phyloP scores from a whole-genome alignment of 768 basidiomycete species.

The Termitomyces sp. region DNA sequence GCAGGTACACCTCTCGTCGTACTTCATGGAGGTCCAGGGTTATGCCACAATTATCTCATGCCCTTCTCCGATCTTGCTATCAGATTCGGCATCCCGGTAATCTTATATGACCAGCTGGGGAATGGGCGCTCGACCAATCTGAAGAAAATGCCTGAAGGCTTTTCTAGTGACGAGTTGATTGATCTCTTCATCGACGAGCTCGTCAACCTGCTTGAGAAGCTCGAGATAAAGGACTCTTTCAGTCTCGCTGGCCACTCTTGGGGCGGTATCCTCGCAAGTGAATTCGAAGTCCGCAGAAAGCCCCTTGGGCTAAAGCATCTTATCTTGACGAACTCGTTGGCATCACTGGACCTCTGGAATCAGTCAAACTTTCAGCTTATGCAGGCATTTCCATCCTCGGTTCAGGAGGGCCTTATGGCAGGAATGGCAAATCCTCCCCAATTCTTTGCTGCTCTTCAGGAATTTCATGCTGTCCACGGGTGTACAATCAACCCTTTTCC shows the following conservation, averaged over 20 bases:
- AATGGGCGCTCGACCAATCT: neutral
- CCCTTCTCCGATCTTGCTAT: neutral
- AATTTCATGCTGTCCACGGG: conserved; percentile 20
- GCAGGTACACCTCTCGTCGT: neutral
- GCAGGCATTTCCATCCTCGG: conserved; percentile 2
- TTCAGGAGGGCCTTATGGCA: conserved; percentile 1
- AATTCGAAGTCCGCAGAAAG: conserved; percentile 31
- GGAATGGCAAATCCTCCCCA: conserved; percentile 15
- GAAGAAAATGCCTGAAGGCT: neutral
- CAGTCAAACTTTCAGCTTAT: conserved; percentile 2
- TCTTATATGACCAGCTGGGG: neutral
- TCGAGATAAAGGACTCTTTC: conserved; percentile 35
- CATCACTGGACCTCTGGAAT: conserved; percentile 21
- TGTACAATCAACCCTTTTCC: conserved; percentile 17
- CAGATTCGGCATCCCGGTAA: neutral
- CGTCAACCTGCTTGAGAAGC: conserved; percentile 35
- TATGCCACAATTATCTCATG: neutral
- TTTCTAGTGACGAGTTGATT: conserved; percentile 4
- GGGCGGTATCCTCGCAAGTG: conserved; percentile 44
- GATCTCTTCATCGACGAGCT: conserved; percentile 52
- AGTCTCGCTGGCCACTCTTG: conserved; percentile 51
- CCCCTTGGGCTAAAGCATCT: conserved; percentile 32
- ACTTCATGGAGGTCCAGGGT: neutral
- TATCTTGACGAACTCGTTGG: conserved; percentile 25
- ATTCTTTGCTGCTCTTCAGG: conserved; percentile 14